Base-by-base conservation (phyloP, 371 early-diverging fungal genomes). In the Rhizopus microsporus region DNA sequence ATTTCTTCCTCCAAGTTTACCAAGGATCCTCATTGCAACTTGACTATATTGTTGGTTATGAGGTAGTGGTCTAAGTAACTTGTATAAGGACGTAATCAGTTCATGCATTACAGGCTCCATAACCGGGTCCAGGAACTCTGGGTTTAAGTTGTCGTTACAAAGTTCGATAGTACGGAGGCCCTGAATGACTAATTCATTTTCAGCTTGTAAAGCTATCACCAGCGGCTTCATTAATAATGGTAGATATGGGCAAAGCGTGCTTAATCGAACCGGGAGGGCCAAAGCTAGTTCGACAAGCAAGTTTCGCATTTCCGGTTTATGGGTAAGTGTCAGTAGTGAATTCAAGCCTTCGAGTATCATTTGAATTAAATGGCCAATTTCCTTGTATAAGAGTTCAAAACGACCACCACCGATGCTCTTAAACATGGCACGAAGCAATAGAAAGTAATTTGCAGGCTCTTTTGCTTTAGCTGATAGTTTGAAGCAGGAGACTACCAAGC, bases 111-210 rank as follows among this genome's bases (percentile, higher is more conserved):
- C 93, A 2, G 98, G 98, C 4, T 85, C 84, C 83, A 99, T 85
- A 46, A 98, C 94, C 3, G 96, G 97, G 60, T 99, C 98, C 51
- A 99, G 66, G 65, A 98, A 97, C 56, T 98, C 98, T 35, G 93
- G 92, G 2, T 95, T 97, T 30, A 99, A 70, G 62, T 98, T 98
- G 69, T 99, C 99, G 45, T 98, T 93, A 71, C 98, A 99, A 4
- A 97, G 82, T 72, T 99, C 99, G 54, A 99, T 85, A 0, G 97
- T 98, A 37, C 99, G 87, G 51, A 99, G 75, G 5, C 97, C 98
- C 71, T 98, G 97, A 23, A 86, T 89, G 7, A 96, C 95, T 7
- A 99, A 84, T 29, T 97, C 96, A 12, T 92, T 86, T 38, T 93
- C 93, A 0, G 94, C 88, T 65, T 94, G 89, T 12, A 99, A 80